Conservation (phyloP, 2,329 filamentous ascomycete genomes). For the Colletotrichum gloeosporioides region DNA sequence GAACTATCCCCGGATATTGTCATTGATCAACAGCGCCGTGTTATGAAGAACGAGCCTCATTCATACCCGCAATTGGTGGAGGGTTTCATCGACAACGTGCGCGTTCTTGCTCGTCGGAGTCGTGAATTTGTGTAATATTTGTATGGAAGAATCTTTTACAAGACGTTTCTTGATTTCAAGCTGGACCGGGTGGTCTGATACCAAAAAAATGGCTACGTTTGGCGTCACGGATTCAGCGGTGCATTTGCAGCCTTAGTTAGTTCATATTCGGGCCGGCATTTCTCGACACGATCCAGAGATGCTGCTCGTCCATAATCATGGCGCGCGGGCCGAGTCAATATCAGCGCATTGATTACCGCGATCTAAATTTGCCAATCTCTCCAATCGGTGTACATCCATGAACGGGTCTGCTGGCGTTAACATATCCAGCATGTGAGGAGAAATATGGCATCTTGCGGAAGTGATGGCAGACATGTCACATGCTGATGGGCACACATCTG, state of each 20-base stretch:
- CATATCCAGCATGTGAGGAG: not conserved
- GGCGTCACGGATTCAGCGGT: constrained; percentile 9
- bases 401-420: not conserved
- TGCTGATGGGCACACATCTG: not conserved
- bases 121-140: constrained; percentile 32
- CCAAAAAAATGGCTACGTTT: constrained; percentile 12
- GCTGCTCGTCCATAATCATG: not conserved
- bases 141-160: not conserved
- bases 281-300: not conserved
- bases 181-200: constrained; percentile 16
- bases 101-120: constrained; percentile 58
- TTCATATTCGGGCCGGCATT: not conserved
- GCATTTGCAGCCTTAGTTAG: not conserved
- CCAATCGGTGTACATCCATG: not conserved
- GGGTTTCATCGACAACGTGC: constrained; percentile 77
- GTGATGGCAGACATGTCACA: not conserved
- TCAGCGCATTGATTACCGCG: not conserved
- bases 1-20: constrained; percentile 72
- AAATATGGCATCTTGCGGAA: not conserved
- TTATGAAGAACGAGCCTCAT: constrained; percentile 56
- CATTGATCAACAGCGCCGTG: constrained; percentile 67
- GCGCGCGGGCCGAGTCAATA: not conserved
- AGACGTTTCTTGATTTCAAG: not conserved
- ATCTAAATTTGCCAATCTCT: not conserved
- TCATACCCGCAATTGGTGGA: constrained; percentile 73